These are phyloP conservation scores for Penicillium sclerotiorum DNA, from an alignment of 2,329 filamentous ascomycete genomes.

Conservation along the genomic window DNA sequence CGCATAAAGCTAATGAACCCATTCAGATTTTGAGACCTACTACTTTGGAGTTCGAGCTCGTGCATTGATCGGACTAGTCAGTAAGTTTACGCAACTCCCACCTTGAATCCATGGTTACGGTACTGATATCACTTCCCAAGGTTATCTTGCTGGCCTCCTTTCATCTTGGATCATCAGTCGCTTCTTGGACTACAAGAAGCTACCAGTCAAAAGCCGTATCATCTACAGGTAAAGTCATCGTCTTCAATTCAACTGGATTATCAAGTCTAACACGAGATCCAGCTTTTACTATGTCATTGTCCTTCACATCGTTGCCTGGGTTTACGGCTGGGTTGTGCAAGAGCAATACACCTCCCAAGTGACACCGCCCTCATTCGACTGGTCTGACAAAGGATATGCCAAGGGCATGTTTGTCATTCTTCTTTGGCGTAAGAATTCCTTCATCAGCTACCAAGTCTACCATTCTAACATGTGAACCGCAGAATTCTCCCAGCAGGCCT, in stretches of 20 bases:
- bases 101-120: background rate
- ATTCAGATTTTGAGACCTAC: constrained; percentile 53
- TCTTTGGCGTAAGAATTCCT: constrained; percentile 45
- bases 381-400: constrained; percentile 47
- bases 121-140: constrained; percentile 13
- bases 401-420: constrained; percentile 54
- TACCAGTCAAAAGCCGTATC: constrained; percentile 47
- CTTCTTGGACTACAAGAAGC: constrained; percentile 48
- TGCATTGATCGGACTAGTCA: constrained; percentile 52
- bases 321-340: constrained; percentile 57
- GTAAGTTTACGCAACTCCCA: constrained; percentile 12
- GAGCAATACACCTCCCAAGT: constrained; percentile 53
- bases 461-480: background rate
- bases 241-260: no score
- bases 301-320: constrained; percentile 53
- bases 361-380: constrained; percentile 46
- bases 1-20: constrained; percentile 5
- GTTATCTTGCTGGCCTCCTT: constrained; percentile 45
- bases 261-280: background rate
- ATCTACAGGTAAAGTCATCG: constrained; percentile 29
- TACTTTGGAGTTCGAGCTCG: constrained; percentile 52
- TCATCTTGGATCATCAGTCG: constrained; percentile 51
- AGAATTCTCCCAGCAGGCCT: constrained; percentile 53
- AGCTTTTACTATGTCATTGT: constrained; percentile 51
- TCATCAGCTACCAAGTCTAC: no score